Conservation (phyloP, 148 eudicot genomes). For the Arctostaphylos glauca region DNA sequence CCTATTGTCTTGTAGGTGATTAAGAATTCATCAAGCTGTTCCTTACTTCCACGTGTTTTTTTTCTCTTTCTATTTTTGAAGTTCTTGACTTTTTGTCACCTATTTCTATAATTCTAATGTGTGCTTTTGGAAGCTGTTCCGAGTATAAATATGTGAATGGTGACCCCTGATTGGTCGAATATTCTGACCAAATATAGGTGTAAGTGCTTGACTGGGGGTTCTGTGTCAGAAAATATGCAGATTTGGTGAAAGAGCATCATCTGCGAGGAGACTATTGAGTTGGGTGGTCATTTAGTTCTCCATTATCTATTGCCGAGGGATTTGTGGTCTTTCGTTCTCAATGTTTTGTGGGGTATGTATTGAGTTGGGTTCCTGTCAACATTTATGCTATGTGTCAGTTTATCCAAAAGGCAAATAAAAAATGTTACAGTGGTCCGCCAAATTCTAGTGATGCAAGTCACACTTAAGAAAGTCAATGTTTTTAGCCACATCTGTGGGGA, state of each 20-base stretch:
- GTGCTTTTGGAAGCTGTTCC: background rate
- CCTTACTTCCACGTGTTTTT: background rate
- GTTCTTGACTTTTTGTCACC: background rate
- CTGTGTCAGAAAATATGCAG: background rate
- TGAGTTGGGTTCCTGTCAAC: background rate
- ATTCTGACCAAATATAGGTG: background rate
- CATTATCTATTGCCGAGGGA: background rate
- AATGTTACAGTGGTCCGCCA: background rate
- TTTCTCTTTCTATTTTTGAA: background rate
- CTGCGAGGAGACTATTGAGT: background rate
- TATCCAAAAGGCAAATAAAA: background rate
- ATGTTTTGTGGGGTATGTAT: background rate
- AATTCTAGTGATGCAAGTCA: background rate
- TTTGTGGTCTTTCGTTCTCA: background rate
- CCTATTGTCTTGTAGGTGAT: background rate
- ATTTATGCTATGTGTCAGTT: background rate
- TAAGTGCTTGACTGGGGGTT: background rate
- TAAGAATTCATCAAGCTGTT: constrained; percentile 11
- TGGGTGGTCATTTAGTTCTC: background rate
- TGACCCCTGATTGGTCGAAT: background rate
- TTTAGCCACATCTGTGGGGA: background rate
- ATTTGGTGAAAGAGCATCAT: background rate
- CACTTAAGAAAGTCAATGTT: background rate
- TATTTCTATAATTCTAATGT: background rate
- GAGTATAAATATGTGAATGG: background rate